phyloP scores from a whole-genome alignment of 2,329 filamentous ascomycete genomes.

The Cladosporium cucumerinum region DNA sequence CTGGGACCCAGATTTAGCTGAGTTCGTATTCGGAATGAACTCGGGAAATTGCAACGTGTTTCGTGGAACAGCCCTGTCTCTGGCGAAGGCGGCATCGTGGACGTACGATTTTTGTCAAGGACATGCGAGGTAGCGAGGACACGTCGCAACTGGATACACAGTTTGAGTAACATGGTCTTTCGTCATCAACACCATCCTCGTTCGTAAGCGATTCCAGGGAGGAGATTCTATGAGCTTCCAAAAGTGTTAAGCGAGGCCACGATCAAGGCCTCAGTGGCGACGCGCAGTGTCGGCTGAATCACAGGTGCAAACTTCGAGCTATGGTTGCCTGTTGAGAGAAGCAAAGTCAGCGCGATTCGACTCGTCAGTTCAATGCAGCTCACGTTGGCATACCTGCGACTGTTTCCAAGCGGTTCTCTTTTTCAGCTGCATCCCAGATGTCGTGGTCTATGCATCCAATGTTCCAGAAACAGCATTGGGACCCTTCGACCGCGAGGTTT shows the following conservation, averaged over 20 bases:
- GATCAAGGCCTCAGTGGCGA: constrained; percentile 38
- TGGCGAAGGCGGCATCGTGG: neutral
- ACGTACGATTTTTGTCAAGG: neutral
- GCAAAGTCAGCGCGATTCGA: neutral
- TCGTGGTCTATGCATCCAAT: constrained; percentile 49
- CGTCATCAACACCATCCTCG: neutral
- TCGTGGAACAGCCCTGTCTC: too few species aligned
- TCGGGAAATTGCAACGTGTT: too few species aligned
- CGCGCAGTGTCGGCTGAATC: constrained; percentile 52
- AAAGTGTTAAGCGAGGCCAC: constrained; percentile 21
- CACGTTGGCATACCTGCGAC: constrained; percentile 41
- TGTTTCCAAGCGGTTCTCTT: constrained; percentile 27
- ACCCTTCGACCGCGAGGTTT: constrained; percentile 44
- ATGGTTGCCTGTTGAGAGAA: constrained; percentile 44
- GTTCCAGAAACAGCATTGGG: constrained; percentile 53
- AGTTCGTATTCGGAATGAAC: too few species aligned
- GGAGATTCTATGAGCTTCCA: neutral
- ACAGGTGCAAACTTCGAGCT: constrained; percentile 55
- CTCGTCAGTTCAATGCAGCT: constrained; percentile 27
- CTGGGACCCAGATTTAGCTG: neutral
- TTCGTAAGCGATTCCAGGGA: neutral
- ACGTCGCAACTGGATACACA: neutral
- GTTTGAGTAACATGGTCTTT: neutral
- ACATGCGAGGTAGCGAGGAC: neutral
- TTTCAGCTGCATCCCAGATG: neutral